Base-by-base conservation (phyloP, 257 asterid species). In the Przewalskia tangutica region DNA sequence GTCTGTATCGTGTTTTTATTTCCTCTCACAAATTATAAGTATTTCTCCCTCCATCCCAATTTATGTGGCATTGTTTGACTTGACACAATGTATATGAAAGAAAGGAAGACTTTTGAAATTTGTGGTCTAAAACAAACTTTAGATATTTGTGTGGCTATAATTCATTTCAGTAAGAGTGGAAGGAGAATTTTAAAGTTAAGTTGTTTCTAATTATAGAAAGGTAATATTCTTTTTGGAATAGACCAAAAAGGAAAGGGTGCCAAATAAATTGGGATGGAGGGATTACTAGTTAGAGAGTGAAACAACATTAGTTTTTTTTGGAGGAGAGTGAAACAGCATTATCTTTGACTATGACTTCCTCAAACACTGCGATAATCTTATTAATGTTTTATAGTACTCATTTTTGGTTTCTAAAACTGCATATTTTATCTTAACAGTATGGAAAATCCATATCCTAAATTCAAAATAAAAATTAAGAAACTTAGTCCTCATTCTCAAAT, bases 1-100 rank as follows among this genome's bases (percentile, higher is more conserved):
- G 99, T 95, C 73, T 7, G 87, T 70, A 38, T 13, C 36, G 13
- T 71, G 67, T 27, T 75, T 73, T 51, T 7, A 4, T 50, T 75
- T 73, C 60, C 20, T 20, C 55, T 75, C 80, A 50, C 80, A 12
- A 46, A 58, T 48, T 73, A 20, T 38, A 38, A 27, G 32, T 27
- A 27, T 27, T 27, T 27, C 32, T 27, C 1, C 32, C 32, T 27
- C 32, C 32, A 2, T 27, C 32, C 32, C 32, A 27, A 27, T 27
- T 27, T 27, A 27, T 27, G 32, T 27, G 32, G 1, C 32, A 27
- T 1, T 27, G 32, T 27, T 27, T 27, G 32, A 27, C 32, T 27
- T 27, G 32, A 27, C 32, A 27, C 32, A 27, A 27, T 27, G 32
- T 27, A 27, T 1, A 27, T 27, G 32, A 27, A 27, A 27, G 32